These are phyloP conservation scores for Cryptococcus floricola DNA, from an alignment of 1,284 basidiomycete genomes.

Conservation along the genomic window DNA sequence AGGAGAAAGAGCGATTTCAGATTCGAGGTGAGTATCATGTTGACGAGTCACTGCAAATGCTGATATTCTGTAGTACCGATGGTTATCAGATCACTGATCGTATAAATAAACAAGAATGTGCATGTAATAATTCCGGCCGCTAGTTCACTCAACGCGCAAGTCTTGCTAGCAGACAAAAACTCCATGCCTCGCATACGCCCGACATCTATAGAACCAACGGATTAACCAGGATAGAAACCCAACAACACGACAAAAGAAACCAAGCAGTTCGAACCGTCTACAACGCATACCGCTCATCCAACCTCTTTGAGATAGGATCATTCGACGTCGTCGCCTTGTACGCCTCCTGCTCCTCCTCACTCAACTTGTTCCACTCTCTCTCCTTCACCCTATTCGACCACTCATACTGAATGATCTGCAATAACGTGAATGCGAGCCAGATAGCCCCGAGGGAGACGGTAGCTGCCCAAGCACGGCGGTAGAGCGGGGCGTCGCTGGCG, in stretches of 20 bases:
- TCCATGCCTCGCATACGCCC: too few species aligned
- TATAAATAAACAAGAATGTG: not conserved
- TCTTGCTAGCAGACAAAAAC: too few species aligned
- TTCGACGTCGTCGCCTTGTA: not conserved
- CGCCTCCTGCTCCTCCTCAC: not conserved
- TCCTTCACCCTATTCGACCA: constrained; percentile 16
- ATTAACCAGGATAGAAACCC: too few species aligned
- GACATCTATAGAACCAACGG: too few species aligned
- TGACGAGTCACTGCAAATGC: not conserved
- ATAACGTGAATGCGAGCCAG: constrained; percentile 15
- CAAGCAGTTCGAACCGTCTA: not conserved
- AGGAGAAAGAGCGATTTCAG: constrained; percentile 97
- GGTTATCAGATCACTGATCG: constrained; percentile 73
- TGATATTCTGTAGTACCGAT: constrained; percentile 61
- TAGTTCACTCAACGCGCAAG: too few species aligned
- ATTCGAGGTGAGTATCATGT: constrained; percentile 56
- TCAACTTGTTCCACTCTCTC: not conserved
- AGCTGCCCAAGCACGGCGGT: constrained; percentile 30
- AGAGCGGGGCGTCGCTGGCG: constrained; percentile 33
- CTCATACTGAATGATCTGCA: constrained; percentile 33
- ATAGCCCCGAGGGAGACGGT: constrained; percentile 24
- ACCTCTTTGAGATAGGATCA: not conserved
- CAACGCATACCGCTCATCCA: not conserved
- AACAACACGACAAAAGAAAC: too few species aligned
- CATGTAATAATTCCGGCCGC: not conserved